Base-by-base conservation (phyloP, 1,284 basidiomycete species). In the Trichosporon faecale region DNA sequence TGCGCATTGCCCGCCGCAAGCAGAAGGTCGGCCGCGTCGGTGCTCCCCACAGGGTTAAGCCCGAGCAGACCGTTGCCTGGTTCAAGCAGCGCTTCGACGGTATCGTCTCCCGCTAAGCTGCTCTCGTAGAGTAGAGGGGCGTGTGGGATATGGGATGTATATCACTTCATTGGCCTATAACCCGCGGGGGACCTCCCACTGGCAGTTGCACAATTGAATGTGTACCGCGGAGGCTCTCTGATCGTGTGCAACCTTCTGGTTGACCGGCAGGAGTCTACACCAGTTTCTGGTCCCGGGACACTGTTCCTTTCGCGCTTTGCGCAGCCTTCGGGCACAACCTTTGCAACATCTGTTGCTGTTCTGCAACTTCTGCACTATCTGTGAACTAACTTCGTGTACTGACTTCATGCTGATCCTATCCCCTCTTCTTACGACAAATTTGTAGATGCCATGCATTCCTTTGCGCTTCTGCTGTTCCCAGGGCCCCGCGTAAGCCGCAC, bases 51-150 rank as follows among this genome's bases (percentile, higher is more conserved):
- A 90, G 89, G 75, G 91, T 95, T 77, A 90, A 88, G 87, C 94
- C 92, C 88, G 93, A 95, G 82, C 93, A 95, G 72, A 95, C 95
- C 76, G 91, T 94, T 89, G 87, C 91, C 74, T 98, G 95, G 95
- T 98, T 95, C 93, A 98, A 97, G 90, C 92, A 95, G 87, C 89
- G 95, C 80, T 97, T 96, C 88, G 94, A 97, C 84, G 94, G 94
- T 87, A 95, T 96, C 85, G 94, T 96, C 86, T 76, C 79, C 70
- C 80, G 82, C 70, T 82, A 81, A 76, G 68, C 68, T 61, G 57
- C 27, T 61, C 57, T 29, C 57, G 29, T 61, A 61, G 57, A 61
- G 57, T 31, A 61, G 57, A 31, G 57, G 57, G 57, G 57, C 57
- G 57, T 61, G 57, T 61, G 57, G 29, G 57, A 61, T 61, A 61